Percentiles rank a stretch among this genome's conserved stretches.
Evolutionary conservation across 139 green algal species (phyloP).

Genomic region (Chlorella sp.): DNA sequence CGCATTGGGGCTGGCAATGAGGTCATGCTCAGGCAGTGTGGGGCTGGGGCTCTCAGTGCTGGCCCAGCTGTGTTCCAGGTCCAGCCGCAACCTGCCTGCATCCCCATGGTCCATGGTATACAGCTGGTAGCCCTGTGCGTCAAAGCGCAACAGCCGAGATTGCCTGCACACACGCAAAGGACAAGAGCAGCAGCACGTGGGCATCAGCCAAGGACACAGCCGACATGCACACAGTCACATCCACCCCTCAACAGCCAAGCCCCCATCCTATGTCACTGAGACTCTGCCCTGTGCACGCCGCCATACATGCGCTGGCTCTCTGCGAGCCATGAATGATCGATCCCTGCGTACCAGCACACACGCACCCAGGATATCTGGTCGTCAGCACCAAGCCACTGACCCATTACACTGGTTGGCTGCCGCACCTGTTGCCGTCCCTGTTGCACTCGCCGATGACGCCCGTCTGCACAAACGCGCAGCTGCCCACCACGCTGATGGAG

Average conservation of each 20-base stretch:
- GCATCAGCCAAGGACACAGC: no score
- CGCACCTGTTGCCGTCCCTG: conserved; percentile 51
- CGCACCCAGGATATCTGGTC: not conserved
- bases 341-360: not conserved
- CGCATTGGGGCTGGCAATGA: not conserved
- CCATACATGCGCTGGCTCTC: not conserved
- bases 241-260: no score
- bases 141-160: not conserved
- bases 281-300: not conserved
- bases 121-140: not conserved
- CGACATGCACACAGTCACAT: no score
- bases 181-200: no score
- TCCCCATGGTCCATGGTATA: not conserved
- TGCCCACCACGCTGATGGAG: conserved; percentile 50
- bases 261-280: no score
- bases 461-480: conserved; percentile 69
- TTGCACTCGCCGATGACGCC: conserved; percentile 78
- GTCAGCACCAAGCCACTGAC: not conserved
- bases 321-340: not conserved
- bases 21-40: not conserved
- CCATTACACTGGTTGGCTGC: no score
- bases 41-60: not conserved
- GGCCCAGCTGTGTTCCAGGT: not conserved
- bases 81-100: not conserved
- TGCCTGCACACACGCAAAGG: no score